Percentiles rank a stretch among this genome's conserved stretches.
Conservation (phyloP, 2,329 filamentous ascomycete species). For the Exophiala sp. region DNA sequence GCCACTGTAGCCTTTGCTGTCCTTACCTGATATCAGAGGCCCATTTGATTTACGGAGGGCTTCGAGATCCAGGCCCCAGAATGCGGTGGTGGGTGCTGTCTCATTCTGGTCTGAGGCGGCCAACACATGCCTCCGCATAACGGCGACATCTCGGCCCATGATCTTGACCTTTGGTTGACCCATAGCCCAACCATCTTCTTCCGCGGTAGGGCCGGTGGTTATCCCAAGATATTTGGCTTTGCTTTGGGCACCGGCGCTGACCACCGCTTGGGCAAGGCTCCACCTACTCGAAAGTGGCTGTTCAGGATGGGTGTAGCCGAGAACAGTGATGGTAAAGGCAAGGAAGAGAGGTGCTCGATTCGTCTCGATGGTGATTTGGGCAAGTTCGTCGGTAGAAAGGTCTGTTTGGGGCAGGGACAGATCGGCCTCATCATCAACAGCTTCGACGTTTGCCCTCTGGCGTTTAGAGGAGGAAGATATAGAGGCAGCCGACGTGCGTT, state of each 20-base stretch:
- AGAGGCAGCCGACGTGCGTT: slow-evolving; percentile 40
- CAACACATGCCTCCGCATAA: slow-evolving; percentile 60
- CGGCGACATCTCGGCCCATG: slow-evolving; percentile 66
- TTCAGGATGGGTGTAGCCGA: slow-evolving; percentile 76
- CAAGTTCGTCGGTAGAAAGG: slow-evolving; percentile 46
- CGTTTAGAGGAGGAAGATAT: slow-evolving; percentile 30
- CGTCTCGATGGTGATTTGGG: slow-evolving; percentile 56
- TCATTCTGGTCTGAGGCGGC: slow-evolving; percentile 47
- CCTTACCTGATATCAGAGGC: slow-evolving; percentile 24
- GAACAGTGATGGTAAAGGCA: slow-evolving; percentile 66
- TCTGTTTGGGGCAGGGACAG: slow-evolving; percentile 33
- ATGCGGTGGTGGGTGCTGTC: slow-evolving; percentile 35
- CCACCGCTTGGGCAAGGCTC: slow-evolving; percentile 75
- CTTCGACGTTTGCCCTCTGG: slow-evolving; percentile 21
- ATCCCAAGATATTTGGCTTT: slow-evolving; percentile 72
- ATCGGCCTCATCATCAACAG: slow-evolving; percentile 34
- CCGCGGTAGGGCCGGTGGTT: slow-evolving; percentile 57
- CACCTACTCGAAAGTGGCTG: slow-evolving; percentile 79
- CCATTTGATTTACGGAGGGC: slow-evolving; percentile 46
- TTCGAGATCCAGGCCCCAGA: slow-evolving; percentile 56
- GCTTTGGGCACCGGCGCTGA: slow-evolving; percentile 70
- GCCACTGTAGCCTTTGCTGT: slow-evolving; percentile 34
- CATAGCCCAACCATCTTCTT: slow-evolving; percentile 65
- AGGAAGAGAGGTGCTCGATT: slow-evolving; percentile 78
- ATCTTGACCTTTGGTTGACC: slow-evolving; percentile 69